Percentiles rank a stretch among this genome's conserved stretches.
Evolutionary conservation across 2,329 filamentous ascomycete species (phyloP).

Genomic region (Phialocephala sp.): DNA sequence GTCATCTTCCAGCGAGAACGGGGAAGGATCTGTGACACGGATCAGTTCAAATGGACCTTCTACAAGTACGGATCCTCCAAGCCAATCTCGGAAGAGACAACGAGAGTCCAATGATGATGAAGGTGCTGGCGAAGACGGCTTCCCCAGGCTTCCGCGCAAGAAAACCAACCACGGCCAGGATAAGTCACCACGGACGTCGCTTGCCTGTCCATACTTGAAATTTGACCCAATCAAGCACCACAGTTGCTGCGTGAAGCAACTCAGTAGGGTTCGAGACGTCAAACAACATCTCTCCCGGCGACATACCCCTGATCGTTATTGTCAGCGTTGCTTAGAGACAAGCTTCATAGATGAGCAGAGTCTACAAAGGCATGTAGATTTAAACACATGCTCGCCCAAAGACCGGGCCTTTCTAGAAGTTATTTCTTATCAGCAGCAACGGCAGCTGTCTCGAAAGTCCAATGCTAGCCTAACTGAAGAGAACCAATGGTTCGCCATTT

Average conservation of each 20-base stretch:
- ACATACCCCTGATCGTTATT: conserved; percentile 21
- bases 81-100: neutral
- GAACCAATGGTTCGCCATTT: conserved; percentile 28
- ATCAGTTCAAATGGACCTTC: neutral
- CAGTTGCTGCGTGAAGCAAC: conserved; percentile 11
- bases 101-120: conserved; percentile 2
- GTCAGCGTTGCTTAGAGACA: conserved; percentile 19
- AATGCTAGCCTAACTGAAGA: conserved; percentile 12
- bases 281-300: conserved; percentile 22
- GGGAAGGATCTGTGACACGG: neutral
- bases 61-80: neutral
- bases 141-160: neutral
- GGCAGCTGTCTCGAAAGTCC: conserved; percentile 19
- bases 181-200: neutral
- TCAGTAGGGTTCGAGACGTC: conserved; percentile 19
- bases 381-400: conserved; percentile 1
- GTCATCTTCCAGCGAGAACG: neutral
- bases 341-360: conserved; percentile 14
- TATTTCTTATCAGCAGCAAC: conserved; percentile 16
- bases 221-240: neutral
- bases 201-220: conserved; percentile 23
- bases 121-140: conserved; percentile 14
- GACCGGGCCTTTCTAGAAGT: neutral
- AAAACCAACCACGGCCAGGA: neutral
- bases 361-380: conserved; percentile 14